A percentile compares a stretch with the other conserved stretches of the same genome.
Conservation (phyloP, 108 stramenopile genomes). For the Licmophora abbreviata region DNA sequence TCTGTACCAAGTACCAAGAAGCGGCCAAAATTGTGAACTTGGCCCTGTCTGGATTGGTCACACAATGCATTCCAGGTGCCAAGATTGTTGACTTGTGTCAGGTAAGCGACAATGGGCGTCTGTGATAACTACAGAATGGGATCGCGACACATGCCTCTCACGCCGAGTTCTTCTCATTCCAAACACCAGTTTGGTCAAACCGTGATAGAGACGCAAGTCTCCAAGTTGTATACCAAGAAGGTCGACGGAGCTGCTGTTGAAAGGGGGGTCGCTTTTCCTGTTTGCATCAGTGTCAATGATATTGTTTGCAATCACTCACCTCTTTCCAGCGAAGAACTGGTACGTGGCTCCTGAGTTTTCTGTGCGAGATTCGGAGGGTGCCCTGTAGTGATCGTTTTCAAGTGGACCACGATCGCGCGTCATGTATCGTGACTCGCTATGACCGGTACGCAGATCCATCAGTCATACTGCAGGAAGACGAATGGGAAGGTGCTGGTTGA, state of each 20-base stretch:
- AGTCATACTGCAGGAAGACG: conserved; percentile 34
- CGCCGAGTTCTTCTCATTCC: too few species aligned
- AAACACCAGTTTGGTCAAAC: conserved; percentile 59
- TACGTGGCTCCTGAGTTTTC: conserved; percentile 24
- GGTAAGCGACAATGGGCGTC: conserved; percentile 17
- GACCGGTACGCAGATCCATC: conserved; percentile 49
- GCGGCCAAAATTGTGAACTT: conserved; percentile 97
- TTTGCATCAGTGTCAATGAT: conserved; percentile 98
- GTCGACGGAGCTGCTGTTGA: conserved; percentile 79
- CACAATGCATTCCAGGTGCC: conserved; percentile 86
- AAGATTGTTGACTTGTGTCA: conserved; percentile 88
- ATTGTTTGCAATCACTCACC: conserved; percentile 96
- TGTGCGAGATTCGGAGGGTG: not conserved
- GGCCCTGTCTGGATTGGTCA: conserved; percentile 80
- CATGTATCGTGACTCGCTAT: conserved; percentile 31
- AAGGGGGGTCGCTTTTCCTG: conserved; percentile 98
- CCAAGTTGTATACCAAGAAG: conserved; percentile 81
- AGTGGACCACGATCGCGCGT: conserved; percentile 70
- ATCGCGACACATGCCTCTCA: not conserved
- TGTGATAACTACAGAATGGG: not conserved
- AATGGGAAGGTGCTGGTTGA: conserved; percentile 34
- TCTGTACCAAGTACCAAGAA: conserved; percentile 97
- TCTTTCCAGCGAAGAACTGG: conserved; percentile 78
- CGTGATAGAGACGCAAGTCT: conserved; percentile 53
- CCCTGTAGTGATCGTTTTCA: conserved; percentile 61